Percentiles rank a stretch among this genome's conserved stretches.
phyloP scores from a whole-genome alignment of 495 filamentous ascomycete genomes.

The Corynascus novoguineensis region DNA sequence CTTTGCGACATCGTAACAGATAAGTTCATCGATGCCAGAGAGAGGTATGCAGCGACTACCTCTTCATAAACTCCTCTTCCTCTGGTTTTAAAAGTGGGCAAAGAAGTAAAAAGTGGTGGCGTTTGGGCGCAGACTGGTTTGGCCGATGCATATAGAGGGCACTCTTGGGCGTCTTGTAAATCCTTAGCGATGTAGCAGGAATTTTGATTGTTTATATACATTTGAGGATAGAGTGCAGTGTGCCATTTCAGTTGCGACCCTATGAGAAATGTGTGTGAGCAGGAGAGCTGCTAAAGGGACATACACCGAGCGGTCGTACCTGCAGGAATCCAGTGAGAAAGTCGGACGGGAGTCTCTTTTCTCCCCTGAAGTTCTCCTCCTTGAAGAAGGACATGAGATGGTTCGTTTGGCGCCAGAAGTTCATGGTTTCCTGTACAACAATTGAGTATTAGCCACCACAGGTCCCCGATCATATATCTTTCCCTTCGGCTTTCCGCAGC shows the following conservation, averaged over 20 bases:
- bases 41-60: constrained; percentile 50
- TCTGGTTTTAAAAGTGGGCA: constrained; percentile 9
- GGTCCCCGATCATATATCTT: no score
- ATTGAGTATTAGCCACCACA: constrained; percentile 7
- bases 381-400: constrained; percentile 98
- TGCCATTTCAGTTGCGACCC: constrained; percentile 44
- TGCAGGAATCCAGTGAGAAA: constrained; percentile 94
- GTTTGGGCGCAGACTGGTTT: constrained; percentile 23
- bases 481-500: no score
- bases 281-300: neutral
- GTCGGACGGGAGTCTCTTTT: constrained; percentile 72
- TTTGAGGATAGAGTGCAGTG: constrained; percentile 20
- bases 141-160: constrained; percentile 14
- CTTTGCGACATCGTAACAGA: constrained; percentile 87
- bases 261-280: constrained; percentile 18
- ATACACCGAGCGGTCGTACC: constrained; percentile 39
- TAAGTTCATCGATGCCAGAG: constrained; percentile 65
- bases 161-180: constrained; percentile 2
- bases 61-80: constrained; percentile 10
- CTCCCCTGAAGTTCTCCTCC: constrained; percentile 65
- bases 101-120: no score
- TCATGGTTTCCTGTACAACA: constrained; percentile 85
- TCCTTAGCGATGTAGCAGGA: neutral
- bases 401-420: constrained; percentile 96
- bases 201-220: constrained; percentile 28